Percentiles rank a stretch among this genome's conserved stretches.
Evolutionary conservation across 495 filamentous ascomycete genomes (phyloP).

Genomic region (Rhizodiscina lignyota): DNA sequence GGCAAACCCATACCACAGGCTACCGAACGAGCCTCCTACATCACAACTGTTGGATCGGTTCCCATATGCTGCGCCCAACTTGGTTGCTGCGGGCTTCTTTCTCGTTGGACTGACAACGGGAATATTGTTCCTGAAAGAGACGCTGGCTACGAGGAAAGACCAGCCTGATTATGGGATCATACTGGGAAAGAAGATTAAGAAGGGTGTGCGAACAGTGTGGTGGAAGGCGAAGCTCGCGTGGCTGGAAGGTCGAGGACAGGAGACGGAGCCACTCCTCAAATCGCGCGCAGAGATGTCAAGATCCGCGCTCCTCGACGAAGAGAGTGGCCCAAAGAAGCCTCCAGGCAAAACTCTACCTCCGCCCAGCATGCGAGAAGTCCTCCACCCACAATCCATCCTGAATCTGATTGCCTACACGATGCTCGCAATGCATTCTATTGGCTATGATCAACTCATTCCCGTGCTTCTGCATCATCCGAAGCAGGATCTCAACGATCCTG

Average conservation of each 20-base stretch:
- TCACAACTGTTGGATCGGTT: conserved; percentile 51
- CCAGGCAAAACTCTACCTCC: no score
- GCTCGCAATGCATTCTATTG: conserved; percentile 58
- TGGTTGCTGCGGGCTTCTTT: conserved; percentile 58
- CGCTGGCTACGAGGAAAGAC: conserved; percentile 46
- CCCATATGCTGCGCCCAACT: conserved; percentile 71
- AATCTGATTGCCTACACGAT: conserved; percentile 62
- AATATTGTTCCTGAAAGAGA: conserved; percentile 63
- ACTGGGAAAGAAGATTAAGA: conserved; percentile 34
- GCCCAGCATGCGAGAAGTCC: conserved; percentile 46
- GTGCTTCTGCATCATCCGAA: conserved; percentile 65
- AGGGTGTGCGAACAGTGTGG: neutral
- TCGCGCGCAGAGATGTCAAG: neutral
- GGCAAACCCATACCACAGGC: conserved; percentile 40
- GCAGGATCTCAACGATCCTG: conserved; percentile 36
- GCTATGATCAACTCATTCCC: conserved; percentile 65
- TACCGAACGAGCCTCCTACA: conserved; percentile 44
- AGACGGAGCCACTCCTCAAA: conserved; percentile 17
- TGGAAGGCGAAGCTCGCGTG: neutral
- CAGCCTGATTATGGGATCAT: conserved; percentile 50
- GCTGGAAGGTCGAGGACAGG: conserved; percentile 2
- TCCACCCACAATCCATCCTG: conserved; percentile 57
- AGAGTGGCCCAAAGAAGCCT: no score
- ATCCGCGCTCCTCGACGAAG: conserved; percentile 20
- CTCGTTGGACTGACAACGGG: conserved; percentile 53